Percentiles rank a stretch among this genome's conserved stretches.
Evolutionary conservation across 176 grass and related monocot genomes (phyloP).

Genomic region (Carex parvula): DNA sequence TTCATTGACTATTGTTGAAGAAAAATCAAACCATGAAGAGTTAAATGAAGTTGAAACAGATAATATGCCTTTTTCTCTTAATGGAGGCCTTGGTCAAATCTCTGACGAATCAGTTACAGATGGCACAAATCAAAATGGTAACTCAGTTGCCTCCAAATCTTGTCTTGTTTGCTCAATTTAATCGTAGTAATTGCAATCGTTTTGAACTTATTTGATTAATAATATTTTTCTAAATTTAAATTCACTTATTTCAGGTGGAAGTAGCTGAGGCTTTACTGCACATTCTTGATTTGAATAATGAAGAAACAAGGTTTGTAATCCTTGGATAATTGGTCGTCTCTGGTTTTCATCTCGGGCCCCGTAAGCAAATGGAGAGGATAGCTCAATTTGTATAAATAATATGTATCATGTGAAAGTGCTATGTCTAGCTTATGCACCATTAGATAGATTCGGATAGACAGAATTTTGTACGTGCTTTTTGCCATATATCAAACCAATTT

Average conservation of each 20-base stretch:
- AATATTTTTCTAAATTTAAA: neutral
- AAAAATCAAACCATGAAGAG: slow-evolving; percentile 35
- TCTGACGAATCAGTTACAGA: slow-evolving; percentile 26
- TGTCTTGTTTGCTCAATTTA: neutral
- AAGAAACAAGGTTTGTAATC: slow-evolving; percentile 26
- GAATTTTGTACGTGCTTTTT: neutral
- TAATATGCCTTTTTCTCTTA: slow-evolving; percentile 44
- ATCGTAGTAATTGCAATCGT: neutral
- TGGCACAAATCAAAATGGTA: slow-evolving; percentile 29
- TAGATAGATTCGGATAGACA: neutral
- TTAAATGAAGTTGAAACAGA: slow-evolving; percentile 27
- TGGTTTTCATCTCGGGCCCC: neutral
- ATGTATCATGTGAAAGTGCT: neutral
- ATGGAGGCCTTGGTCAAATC: slow-evolving; percentile 38
- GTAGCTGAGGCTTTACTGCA: neutral
- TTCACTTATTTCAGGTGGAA: slow-evolving; percentile 38
- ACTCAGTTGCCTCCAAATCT: slow-evolving; percentile 28
- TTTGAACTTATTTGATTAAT: neutral
- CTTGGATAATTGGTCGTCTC: neutral
- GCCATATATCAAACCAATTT: neutral
- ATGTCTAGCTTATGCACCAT: neutral
- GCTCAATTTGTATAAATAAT: slow-evolving; percentile 23
- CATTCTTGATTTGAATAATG: slow-evolving; percentile 25
- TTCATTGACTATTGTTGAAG: slow-evolving; percentile 30
- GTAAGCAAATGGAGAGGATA: neutral